These are phyloP conservation scores for Talaromyces albobiverticillius DNA, from an alignment of 2,329 filamentous ascomycete genomes.

Conservation along the genomic window DNA sequence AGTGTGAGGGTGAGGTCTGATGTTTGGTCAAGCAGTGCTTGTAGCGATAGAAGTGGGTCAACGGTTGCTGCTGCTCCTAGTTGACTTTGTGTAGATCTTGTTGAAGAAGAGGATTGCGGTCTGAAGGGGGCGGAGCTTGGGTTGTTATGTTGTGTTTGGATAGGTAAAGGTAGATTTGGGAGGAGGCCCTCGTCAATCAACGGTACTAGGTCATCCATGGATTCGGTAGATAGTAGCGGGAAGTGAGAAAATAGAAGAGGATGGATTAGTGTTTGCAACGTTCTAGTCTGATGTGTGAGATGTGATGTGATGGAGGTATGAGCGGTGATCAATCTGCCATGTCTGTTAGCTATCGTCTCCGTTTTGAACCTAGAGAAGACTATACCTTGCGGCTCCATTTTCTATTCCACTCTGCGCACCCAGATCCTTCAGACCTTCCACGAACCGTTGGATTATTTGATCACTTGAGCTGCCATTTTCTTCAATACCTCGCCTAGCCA, in stretches of 20 bases:
- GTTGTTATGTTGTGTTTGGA: conserved; percentile 22
- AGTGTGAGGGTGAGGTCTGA: conserved; percentile 74
- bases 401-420: conserved; percentile 56
- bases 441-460: conserved; percentile 51
- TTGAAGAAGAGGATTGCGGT: conserved; percentile 29
- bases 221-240: conserved; percentile 51
- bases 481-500: conserved; percentile 53
- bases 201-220: conserved; percentile 57
- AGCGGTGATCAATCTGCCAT: conserved; percentile 54
- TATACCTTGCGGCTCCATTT: conserved; percentile 54
- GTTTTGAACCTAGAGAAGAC: conserved; percentile 1
- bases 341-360: not conserved
- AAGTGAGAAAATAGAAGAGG: conserved; percentile 58
- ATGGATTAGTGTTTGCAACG: conserved; percentile 57
- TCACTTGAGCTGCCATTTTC: conserved; percentile 52
- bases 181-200: conserved; percentile 53
- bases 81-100: conserved; percentile 20
- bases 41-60: conserved; percentile 62
- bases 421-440: conserved; percentile 52
- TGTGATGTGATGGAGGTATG: conserved; percentile 59
- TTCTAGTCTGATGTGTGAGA: conserved; percentile 59
- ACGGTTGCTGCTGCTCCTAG: conserved; percentile 17
- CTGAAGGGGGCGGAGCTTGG: conserved; percentile 20
- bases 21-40: conserved; percentile 67
- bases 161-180: conserved; percentile 50